A percentile compares a stretch with the other conserved stretches of the same genome.
Conservation (phyloP, 768 basidiomycete species). For the Macrocybe gigantea region DNA sequence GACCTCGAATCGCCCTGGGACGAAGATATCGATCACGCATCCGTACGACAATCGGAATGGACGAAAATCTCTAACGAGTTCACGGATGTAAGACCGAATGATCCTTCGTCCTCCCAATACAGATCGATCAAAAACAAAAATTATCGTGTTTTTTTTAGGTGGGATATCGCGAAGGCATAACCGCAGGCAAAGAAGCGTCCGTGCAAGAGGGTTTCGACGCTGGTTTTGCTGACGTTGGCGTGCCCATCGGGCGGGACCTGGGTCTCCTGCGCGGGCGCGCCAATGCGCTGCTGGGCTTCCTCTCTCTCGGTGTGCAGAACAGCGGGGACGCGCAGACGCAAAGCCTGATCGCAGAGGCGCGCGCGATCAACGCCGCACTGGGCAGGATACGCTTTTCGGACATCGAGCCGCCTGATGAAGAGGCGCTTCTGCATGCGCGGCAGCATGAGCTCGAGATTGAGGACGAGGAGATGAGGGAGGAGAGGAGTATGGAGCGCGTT, state of each 20-base stretch:
- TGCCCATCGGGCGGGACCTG: conserved; percentile 69
- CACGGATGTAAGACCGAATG: conserved; percentile 49
- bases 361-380: conserved; percentile 51
- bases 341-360: conserved; percentile 26
- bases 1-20: conserved; percentile 54
- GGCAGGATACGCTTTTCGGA: conserved; percentile 60
- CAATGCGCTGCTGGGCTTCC: conserved; percentile 54
- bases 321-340: conserved; percentile 19
- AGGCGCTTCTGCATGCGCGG: conserved; percentile 72
- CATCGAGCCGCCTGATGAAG: conserved; percentile 67
- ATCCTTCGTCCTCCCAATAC: neutral
- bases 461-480: conserved; percentile 38
- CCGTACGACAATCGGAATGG: conserved; percentile 55
- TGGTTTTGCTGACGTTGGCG: conserved; percentile 71
- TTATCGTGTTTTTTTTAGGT: conserved; percentile 39
- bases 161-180: conserved; percentile 96
- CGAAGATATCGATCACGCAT: conserved; percentile 29
- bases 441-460: conserved; percentile 47
- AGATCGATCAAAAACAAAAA: neutral
- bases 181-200: conserved; percentile 80
- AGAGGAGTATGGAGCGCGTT: conserved; percentile 44
- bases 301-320: conserved; percentile 28
- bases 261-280: conserved; percentile 73
- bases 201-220: conserved; percentile 89
- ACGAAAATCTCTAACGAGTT: conserved; percentile 60